Conservation (phyloP, 2,329 filamentous ascomycete genomes). For the Penicillium sp. region DNA sequence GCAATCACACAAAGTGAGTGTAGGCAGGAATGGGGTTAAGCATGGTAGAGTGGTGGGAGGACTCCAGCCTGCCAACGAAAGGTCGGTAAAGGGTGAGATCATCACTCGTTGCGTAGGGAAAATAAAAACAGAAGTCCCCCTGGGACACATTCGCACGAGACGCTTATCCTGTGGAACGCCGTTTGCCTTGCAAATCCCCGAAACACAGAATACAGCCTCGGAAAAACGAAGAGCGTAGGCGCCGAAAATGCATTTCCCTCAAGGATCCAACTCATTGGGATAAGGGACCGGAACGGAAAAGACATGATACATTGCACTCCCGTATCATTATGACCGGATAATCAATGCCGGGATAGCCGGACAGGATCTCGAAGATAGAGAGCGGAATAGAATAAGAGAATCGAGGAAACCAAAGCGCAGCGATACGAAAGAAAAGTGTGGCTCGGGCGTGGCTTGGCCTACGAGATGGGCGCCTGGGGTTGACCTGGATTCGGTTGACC, state of each 20-base stretch:
- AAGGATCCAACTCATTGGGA: slow-evolving; percentile 4
- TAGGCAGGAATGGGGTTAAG: neutral
- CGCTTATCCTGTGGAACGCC: slow-evolving; percentile 14
- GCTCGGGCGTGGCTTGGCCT: neutral
- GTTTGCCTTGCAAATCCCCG: slow-evolving; percentile 10
- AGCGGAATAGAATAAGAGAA: neutral
- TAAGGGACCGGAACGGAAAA: slow-evolving; percentile 5
- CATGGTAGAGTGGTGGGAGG: neutral
- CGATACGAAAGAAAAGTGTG: neutral
- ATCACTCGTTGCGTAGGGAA: slow-evolving; percentile 2
- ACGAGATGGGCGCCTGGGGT: slow-evolving; percentile 29
- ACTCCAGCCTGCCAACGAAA: neutral
- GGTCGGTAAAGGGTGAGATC: slow-evolving; percentile 3
- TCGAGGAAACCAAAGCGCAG: neutral
- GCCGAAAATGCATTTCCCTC: slow-evolving; percentile 15
- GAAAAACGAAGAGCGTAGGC: slow-evolving; percentile 7
- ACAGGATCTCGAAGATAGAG: neutral
- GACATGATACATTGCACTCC: slow-evolving; percentile 24
- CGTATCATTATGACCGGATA: slow-evolving; percentile 16
- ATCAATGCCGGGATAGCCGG: slow-evolving; percentile 6
- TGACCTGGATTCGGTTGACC: slow-evolving; percentile 24
- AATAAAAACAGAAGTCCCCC: neutral
- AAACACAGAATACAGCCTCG: slow-evolving; percentile 6
- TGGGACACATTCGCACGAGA: neutral
- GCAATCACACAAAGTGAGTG: neutral